These are phyloP conservation scores for Suhomyces choctaworum DNA, from an alignment of 1,139 yeast genomes.

Conservation along the genomic window DNA sequence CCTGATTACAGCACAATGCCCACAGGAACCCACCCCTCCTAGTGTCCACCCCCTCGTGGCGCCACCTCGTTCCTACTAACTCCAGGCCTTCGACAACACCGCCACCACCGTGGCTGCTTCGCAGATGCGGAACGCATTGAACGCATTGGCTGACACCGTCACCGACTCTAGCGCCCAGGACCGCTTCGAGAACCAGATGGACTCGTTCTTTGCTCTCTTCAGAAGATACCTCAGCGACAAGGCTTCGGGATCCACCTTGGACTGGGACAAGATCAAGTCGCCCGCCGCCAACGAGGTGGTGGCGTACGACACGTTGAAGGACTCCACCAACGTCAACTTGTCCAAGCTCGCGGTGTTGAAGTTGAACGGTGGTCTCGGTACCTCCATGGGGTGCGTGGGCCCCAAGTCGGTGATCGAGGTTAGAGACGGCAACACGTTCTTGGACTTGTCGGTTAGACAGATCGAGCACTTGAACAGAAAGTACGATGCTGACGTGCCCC, in stretches of 20 bases:
- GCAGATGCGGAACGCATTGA: conserved; percentile 95
- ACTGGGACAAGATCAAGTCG: conserved; percentile 95
- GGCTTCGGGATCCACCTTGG: conserved; percentile 80
- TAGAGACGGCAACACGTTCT: conserved; percentile 95
- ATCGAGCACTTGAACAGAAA: conserved; percentile 92
- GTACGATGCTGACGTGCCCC: conserved; percentile 91
- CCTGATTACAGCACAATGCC: too few species aligned
- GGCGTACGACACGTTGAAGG: conserved; percentile 56
- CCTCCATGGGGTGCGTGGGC: conserved; percentile 99
- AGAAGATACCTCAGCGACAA: conserved; percentile 90
- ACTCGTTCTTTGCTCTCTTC: conserved; percentile 87
- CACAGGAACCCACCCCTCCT: neutral
- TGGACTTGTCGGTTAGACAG: conserved; percentile 94
- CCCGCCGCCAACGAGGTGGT: conserved; percentile 88
- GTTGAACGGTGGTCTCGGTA: conserved; percentile 97
- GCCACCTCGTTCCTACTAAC: conserved; percentile 8
- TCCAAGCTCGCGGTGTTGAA: conserved; percentile 90
- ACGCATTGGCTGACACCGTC: conserved; percentile 82
- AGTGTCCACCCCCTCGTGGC: neutral
- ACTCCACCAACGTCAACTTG: conserved; percentile 48
- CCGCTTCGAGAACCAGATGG: conserved; percentile 89
- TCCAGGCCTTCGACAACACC: conserved; percentile 87
- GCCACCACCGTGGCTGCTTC: conserved; percentile 96
- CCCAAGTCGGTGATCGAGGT: conserved; percentile 98
- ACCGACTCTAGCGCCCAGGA: conserved; percentile 54